Evolutionary conservation across 2,329 filamentous ascomycete species (phyloP).

Genomic region (Cordyceps sp.): DNA sequence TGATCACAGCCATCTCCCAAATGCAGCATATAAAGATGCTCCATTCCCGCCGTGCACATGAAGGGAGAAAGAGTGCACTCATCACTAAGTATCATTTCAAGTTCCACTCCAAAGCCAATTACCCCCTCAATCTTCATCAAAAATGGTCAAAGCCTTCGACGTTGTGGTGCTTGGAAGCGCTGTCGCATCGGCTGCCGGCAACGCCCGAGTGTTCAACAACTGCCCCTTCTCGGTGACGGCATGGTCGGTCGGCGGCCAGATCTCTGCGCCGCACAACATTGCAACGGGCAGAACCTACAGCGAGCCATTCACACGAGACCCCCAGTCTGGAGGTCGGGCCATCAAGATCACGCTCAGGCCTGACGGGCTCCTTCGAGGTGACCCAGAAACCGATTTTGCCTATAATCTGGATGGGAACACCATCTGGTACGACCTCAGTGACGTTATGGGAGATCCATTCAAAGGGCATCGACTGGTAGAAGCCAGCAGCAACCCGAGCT

Average conservation of each 20-base stretch:
- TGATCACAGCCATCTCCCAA: no score
- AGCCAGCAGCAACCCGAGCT: slow-evolving; percentile 12
- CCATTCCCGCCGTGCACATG: no score
- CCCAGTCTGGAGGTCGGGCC: slow-evolving; percentile 18
- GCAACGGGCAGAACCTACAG: slow-evolving; percentile 11
- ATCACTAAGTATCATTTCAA: no score
- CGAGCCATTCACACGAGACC: slow-evolving; percentile 18
- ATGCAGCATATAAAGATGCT: no score
- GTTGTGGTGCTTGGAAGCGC: slow-evolving; percentile 3
- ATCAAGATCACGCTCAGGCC: slow-evolving; percentile 18
- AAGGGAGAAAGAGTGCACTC: not conserved
- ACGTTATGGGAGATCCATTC: slow-evolving; percentile 21
- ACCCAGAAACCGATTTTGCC: slow-evolving; percentile 21
- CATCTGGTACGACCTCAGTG: slow-evolving; percentile 23
- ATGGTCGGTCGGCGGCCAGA: slow-evolving; percentile 19
- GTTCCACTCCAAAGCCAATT: not conserved
- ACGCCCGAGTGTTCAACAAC: slow-evolving; percentile 19
- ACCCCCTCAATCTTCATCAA: no score
- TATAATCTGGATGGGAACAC: slow-evolving; percentile 17
- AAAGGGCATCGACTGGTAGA: slow-evolving; percentile 14
- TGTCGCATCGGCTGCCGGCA: slow-evolving; percentile 10
- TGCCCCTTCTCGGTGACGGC: slow-evolving; percentile 17
- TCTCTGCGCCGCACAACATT: slow-evolving; percentile 12
- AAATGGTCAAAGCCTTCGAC: slow-evolving; percentile 5
- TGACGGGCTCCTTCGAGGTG: slow-evolving; percentile 20